Conservation (phyloP, 768 basidiomycete species). For the Scleroderma bovista region DNA sequence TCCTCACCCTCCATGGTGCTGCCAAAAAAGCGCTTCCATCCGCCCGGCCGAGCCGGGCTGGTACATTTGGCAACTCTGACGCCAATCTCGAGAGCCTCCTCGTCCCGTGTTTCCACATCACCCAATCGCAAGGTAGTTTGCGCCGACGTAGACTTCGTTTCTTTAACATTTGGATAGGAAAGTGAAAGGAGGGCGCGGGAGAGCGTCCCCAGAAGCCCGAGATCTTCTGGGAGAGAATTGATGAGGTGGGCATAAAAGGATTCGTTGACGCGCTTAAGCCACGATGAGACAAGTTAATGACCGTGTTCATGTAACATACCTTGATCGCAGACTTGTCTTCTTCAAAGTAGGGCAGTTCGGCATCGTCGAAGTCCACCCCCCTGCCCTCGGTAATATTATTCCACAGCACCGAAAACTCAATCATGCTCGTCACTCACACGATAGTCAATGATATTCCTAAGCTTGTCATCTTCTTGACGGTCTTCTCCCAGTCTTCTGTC, state of each 20-base stretch:
- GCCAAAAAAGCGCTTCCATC: constrained; percentile 59
- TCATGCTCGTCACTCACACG: constrained; percentile 46
- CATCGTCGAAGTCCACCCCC: constrained; percentile 87
- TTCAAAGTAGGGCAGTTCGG: constrained; percentile 55
- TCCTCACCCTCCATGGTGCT: constrained; percentile 26
- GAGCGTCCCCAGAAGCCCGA: constrained; percentile 27
- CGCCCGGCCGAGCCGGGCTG: constrained; percentile 57
- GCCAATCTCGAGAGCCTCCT: constrained; percentile 69
- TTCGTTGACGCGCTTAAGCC: constrained; percentile 64
- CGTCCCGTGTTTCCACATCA: constrained; percentile 55
- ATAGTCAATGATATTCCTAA: constrained; percentile 57
- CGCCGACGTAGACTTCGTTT: constrained; percentile 59
- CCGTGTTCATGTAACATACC: constrained; percentile 36
- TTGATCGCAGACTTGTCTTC: constrained; percentile 68
- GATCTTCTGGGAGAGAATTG: constrained; percentile 26
- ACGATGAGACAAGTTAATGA: background rate
- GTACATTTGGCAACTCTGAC: constrained; percentile 82
- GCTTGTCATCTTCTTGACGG: constrained; percentile 57
- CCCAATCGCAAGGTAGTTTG: constrained; percentile 74
- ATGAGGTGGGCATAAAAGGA: constrained; percentile 53
- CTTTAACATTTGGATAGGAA: constrained; percentile 53
- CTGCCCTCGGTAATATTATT: constrained; percentile 32
- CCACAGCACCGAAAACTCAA: background rate
- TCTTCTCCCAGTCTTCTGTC: constrained; percentile 69
- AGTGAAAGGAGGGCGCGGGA: constrained; percentile 24